These are phyloP conservation scores for Scenedesmus sp. DNA, from an alignment of 163 green algal genomes.

Conservation along the genomic window DNA sequence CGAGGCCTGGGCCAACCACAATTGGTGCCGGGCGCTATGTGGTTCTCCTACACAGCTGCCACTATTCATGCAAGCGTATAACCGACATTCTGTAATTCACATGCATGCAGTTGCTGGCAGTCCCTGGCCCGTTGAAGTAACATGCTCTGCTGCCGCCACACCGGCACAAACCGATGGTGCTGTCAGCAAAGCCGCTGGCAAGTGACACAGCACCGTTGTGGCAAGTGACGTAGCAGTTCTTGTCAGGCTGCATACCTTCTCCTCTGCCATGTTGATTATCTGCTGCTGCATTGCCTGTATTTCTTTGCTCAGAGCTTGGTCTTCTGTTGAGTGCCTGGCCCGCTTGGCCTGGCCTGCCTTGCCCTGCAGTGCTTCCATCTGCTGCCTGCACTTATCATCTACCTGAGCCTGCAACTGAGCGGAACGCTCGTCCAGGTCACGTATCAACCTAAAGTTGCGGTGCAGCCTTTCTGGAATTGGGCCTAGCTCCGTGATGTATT, in stretches of 20 bases:
- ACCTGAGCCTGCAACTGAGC: constrained; percentile 39
- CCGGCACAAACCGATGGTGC: too few species aligned
- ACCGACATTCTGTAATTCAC: too few species aligned
- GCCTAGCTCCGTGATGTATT: constrained; percentile 44
- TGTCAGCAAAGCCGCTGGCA: not conserved
- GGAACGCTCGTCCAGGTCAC: constrained; percentile 49
- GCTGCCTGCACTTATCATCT: constrained; percentile 49
- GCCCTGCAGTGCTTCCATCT: constrained; percentile 18
- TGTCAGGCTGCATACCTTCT: constrained; percentile 29
- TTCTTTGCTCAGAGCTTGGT: constrained; percentile 7
- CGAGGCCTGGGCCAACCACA: not conserved
- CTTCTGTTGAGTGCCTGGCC: not conserved
- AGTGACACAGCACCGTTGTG: not conserved
- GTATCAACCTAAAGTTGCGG: constrained; percentile 43
- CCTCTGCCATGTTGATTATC: constrained; percentile 47
- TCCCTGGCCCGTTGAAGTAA: not conserved
- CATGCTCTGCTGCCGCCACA: too few species aligned
- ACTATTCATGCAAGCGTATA: not conserved
- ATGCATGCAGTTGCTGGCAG: not conserved
- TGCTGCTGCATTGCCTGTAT: constrained; percentile 3
- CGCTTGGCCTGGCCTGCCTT: constrained; percentile 26
- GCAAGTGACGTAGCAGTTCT: too few species aligned
- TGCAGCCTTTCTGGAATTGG: constrained; percentile 51
- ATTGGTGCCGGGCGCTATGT: not conserved
- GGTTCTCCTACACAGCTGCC: not conserved